phyloP scores from a whole-genome alignment of 1,139 yeast genomes.

The Kurtzmaniella quercitrusa region DNA sequence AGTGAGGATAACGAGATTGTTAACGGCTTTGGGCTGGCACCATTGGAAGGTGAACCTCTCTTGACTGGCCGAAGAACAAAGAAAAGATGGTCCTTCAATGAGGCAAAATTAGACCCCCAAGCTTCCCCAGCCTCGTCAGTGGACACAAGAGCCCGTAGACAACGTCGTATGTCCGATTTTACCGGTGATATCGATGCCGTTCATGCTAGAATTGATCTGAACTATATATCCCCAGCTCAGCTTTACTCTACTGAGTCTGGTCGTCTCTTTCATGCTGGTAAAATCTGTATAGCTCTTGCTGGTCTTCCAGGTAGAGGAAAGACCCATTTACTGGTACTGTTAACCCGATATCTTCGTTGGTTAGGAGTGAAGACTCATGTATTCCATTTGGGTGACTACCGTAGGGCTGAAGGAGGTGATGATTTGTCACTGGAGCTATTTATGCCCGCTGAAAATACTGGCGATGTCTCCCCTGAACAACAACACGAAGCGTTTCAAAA shows the following conservation, averaged over 20 bases:
- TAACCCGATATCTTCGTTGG: slow-evolving; percentile 91
- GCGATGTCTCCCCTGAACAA: slow-evolving; percentile 34
- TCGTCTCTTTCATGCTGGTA: slow-evolving; percentile 90
- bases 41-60: slow-evolving; percentile 9
- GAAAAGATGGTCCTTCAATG: slow-evolving; percentile 44
- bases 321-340: slow-evolving; percentile 85
- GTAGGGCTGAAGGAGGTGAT: slow-evolving; percentile 56
- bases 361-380: slow-evolving; percentile 89
- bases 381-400: slow-evolving; percentile 89
- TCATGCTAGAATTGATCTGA: slow-evolving; percentile 48
- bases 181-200: slow-evolving; percentile 47
- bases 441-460: slow-evolving; percentile 33
- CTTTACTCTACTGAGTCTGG: slow-evolving; percentile 89
- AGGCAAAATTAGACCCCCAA: slow-evolving; percentile 34
- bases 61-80: slow-evolving; percentile 27
- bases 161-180: slow-evolving; percentile 38
- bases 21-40: slow-evolving; percentile 39
- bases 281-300: slow-evolving; percentile 80
- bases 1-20: slow-evolving; percentile 29
- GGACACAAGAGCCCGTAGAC: slow-evolving; percentile 8
- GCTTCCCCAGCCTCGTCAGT: slow-evolving; percentile 9
- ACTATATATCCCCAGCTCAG: slow-evolving; percentile 74
- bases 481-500: slow-evolving; percentile 26
- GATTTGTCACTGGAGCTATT: slow-evolving; percentile 69
- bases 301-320: slow-evolving; percentile 98